These are phyloP conservation scores for Populus alba DNA, from an alignment of 345 rosid species.

Conservation along the genomic window DNA sequence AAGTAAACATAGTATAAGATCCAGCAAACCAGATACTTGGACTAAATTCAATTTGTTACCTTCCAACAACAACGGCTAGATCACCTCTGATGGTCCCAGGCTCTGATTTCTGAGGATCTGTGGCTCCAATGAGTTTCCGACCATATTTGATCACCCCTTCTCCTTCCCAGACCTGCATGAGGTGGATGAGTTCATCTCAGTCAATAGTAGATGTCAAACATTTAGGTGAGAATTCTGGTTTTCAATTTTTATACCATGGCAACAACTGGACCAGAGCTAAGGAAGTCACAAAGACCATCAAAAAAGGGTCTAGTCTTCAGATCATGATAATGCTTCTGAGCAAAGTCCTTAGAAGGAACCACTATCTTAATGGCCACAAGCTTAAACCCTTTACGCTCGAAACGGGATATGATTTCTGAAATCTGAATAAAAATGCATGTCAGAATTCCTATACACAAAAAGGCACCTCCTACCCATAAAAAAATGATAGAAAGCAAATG, in stretches of 20 bases:
- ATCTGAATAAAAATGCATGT: constrained; percentile 44
- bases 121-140: constrained; percentile 93
- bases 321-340: constrained; percentile 89
- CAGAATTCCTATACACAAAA: neutral
- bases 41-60: constrained; percentile 42
- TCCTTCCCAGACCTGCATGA: constrained; percentile 94
- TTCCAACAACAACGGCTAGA: constrained; percentile 89
- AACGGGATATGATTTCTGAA: constrained; percentile 83
- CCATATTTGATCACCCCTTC: constrained; percentile 94
- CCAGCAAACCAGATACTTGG: neutral
- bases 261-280: constrained; percentile 98
- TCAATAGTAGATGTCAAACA: neutral
- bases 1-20: neutral
- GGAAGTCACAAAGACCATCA: constrained; percentile 85
- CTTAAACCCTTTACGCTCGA: constrained; percentile 97
- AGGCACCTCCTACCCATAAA: neutral
- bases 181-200: neutral
- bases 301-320: constrained; percentile 95
- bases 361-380: constrained; percentile 81
- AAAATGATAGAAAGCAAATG: neutral
- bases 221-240: neutral
- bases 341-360: constrained; percentile 81
- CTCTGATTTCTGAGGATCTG: constrained; percentile 98
- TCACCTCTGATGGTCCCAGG: constrained; percentile 98
- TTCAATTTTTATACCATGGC: constrained; percentile 66